Conservation (phyloP, 495 filamentous ascomycete genomes). For the Cercophora newfieldiana region DNA sequence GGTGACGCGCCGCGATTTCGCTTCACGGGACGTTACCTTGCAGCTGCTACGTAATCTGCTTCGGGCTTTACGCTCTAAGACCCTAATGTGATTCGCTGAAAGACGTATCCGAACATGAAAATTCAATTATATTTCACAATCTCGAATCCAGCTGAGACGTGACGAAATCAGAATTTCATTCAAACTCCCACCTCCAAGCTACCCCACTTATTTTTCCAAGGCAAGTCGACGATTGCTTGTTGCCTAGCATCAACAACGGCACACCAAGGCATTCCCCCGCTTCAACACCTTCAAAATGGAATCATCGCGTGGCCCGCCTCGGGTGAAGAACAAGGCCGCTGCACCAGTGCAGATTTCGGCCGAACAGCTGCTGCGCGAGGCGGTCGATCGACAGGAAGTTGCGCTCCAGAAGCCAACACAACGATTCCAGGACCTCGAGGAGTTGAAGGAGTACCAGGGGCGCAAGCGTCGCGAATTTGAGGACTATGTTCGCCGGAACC, state of each 20-base stretch:
- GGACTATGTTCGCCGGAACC: conserved; percentile 93
- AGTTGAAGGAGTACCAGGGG: conserved; percentile 96
- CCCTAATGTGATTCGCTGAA: too few relatives aligned
- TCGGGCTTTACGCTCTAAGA: not conserved
- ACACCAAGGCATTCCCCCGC: not conserved
- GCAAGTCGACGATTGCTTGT: not conserved
- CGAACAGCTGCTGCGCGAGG: conserved; percentile 96
- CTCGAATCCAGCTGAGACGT: not conserved
- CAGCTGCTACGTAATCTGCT: not conserved
- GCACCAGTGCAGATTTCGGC: conserved; percentile 87
- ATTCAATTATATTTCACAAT: not conserved
- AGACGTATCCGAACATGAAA: too few relatives aligned
- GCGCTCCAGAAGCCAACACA: conserved; percentile 87
- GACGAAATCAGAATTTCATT: not conserved
- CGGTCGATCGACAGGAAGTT: conserved; percentile 94
- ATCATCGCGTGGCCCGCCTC: conserved; percentile 85
- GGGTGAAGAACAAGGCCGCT: conserved; percentile 97
- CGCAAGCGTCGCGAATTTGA: conserved; percentile 96
- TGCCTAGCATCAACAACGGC: not conserved
- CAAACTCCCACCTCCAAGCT: not conserved
- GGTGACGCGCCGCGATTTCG: not conserved
- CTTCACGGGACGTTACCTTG: too few relatives aligned
- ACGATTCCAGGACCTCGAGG: conserved; percentile 93
- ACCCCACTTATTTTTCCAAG: not conserved
- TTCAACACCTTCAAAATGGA: conserved; percentile 62